Evolutionary conservation across 352 stramenopile species (phyloP).

Genomic region (Phytophthora hybrid): DNA sequence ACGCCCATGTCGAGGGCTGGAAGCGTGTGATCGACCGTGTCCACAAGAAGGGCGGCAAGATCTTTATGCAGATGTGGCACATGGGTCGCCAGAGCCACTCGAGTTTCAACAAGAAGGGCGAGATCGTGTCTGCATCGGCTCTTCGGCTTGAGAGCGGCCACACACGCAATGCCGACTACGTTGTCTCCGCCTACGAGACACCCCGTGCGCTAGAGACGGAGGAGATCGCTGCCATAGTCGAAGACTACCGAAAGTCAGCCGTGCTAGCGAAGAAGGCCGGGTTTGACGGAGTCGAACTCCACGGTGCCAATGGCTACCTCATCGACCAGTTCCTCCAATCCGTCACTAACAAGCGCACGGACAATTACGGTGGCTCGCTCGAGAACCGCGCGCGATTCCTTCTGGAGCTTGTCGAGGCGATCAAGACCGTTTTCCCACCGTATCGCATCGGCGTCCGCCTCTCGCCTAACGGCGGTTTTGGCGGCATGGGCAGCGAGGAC

Average conservation of each 20-base stretch:
- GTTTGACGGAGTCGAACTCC: constrained; percentile 65
- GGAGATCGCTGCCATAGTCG: constrained; percentile 70
- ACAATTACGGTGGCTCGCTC: constrained; percentile 53
- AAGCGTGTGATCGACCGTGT: constrained; percentile 70
- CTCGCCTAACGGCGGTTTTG: constrained; percentile 36
- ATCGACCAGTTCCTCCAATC: constrained; percentile 90
- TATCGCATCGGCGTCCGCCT: constrained; percentile 45
- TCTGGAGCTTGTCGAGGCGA: constrained; percentile 65
- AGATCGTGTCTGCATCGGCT: constrained; percentile 57
- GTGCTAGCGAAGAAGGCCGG: constrained; percentile 63
- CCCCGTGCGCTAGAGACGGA: constrained; percentile 68
- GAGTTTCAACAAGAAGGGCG: constrained; percentile 53
- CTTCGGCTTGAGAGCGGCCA: constrained; percentile 27
- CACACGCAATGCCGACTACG: constrained; percentile 38
- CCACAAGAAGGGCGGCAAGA: constrained; percentile 79
- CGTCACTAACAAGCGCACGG: constrained; percentile 72
- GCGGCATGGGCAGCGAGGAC: constrained; percentile 47
- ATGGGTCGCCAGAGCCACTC: constrained; percentile 68
- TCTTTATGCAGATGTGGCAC: constrained; percentile 90
- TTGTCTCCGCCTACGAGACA: constrained; percentile 37
- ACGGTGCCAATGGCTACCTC: constrained; percentile 91
- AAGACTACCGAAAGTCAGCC: constrained; percentile 70
- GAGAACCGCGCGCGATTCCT: constrained; percentile 62
- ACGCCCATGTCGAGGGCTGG: constrained; percentile 56
- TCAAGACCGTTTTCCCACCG: constrained; percentile 41